These are phyloP conservation scores for Metarhizium album DNA, from an alignment of 2,329 filamentous ascomycete genomes.

Conservation along the genomic window DNA sequence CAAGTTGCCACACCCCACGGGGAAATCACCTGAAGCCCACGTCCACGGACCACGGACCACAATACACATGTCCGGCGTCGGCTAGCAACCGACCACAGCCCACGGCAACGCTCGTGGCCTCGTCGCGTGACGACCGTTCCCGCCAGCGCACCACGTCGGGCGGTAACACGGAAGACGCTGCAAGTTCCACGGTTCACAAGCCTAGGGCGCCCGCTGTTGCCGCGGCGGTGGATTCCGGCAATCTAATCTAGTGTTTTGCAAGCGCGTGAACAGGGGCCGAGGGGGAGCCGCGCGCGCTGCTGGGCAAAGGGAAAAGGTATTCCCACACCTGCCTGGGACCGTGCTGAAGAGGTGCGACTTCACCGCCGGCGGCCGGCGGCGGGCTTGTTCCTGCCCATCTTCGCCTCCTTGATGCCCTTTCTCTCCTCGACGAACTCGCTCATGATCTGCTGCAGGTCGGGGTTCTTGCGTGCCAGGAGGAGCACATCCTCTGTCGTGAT, in stretches of 20 bases:
- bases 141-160: background rate
- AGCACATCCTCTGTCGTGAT: constrained; percentile 82
- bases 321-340: too few species aligned
- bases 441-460: constrained; percentile 69
- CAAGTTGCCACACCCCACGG: background rate
- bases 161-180: too few species aligned
- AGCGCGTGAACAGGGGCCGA: background rate
- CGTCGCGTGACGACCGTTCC: background rate
- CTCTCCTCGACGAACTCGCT: constrained; percentile 54
- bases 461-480: constrained; percentile 76
- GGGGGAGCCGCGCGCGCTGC: background rate
- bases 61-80: background rate
- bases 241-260: background rate
- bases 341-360: too few species aligned
- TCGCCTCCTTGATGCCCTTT: constrained; percentile 23
- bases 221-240: background rate
- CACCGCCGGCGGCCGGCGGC: background rate
- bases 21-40: background rate
- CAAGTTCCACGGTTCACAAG: too few species aligned
- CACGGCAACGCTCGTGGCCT: background rate
- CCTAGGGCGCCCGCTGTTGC: too few species aligned
- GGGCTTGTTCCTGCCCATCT: constrained; percentile 22
- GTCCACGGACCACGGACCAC: too few species aligned
- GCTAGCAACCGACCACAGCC: background rate
- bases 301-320: too few species aligned